A percentile compares a stretch with the other conserved stretches of the same genome.
These are phyloP conservation scores for Nakazawaea holstii DNA, from an alignment of 805 yeast genomes.

Conservation along the genomic window DNA sequence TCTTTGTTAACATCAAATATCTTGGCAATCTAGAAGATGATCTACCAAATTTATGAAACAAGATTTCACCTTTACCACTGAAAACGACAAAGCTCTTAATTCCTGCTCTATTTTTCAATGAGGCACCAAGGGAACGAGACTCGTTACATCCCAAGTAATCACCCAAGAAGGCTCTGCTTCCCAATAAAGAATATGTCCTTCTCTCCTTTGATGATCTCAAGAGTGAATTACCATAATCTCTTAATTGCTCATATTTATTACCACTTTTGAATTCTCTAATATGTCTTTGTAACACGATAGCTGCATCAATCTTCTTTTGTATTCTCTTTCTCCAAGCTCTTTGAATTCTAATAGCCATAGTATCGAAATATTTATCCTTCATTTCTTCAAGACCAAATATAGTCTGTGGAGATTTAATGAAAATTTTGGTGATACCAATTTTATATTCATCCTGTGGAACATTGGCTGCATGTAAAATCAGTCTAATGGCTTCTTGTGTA, in stretches of 20 bases:
- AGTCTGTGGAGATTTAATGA: slow-evolving; percentile 95
- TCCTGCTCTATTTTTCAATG: slow-evolving; percentile 63
- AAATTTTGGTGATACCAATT: slow-evolving; percentile 86
- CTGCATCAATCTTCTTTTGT: slow-evolving; percentile 81
- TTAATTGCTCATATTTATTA: slow-evolving; percentile 73
- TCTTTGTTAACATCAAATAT: slow-evolving; percentile 62
- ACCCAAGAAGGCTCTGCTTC: slow-evolving; percentile 89
- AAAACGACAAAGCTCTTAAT: slow-evolving; percentile 68
- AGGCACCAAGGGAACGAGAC: slow-evolving; percentile 68
- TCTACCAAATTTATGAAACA: slow-evolving; percentile 86
- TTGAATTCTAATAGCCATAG: slow-evolving; percentile 96
- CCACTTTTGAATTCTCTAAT: slow-evolving; percentile 81
- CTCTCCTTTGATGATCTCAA: slow-evolving; percentile 80
- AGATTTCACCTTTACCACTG: slow-evolving; percentile 75
- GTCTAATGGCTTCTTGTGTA: slow-evolving; percentile 44
- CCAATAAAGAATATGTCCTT: slow-evolving; percentile 80
- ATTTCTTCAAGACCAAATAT: slow-evolving; percentile 90
- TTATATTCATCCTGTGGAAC: slow-evolving; percentile 83
- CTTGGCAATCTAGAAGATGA: slow-evolving; percentile 77
- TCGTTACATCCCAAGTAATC: slow-evolving; percentile 87
- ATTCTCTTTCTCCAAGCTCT: slow-evolving; percentile 90
- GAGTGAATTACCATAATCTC: slow-evolving; percentile 76
- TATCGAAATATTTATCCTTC: slow-evolving; percentile 97
- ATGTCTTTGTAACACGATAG: slow-evolving; percentile 70
- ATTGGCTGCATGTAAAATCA: slow-evolving; percentile 46